Evolutionary conservation across 164 flowering plant species (phyloP).

Genomic region (Protea cynaroides): DNA sequence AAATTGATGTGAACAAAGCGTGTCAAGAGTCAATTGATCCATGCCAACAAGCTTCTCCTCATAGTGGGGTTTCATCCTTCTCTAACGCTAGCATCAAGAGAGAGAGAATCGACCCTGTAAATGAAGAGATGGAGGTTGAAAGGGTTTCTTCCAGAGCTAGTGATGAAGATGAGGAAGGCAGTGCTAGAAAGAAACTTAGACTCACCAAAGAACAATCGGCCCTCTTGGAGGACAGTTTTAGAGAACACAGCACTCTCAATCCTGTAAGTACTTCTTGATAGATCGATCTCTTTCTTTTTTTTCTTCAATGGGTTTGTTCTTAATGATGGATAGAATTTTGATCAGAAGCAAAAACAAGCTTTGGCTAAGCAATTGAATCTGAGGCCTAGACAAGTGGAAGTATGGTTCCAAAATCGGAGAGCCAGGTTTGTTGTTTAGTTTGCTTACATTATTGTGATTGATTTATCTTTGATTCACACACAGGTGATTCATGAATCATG

Average conservation of each 20-base stretch:
- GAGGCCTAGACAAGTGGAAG: slow-evolving; percentile 84
- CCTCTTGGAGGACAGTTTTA: slow-evolving; percentile 83
- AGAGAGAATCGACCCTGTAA: slow-evolving; percentile 50
- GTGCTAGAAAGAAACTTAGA: slow-evolving; percentile 73
- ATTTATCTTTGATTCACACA: no score
- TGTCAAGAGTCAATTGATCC: slow-evolving; percentile 10
- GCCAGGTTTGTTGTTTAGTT: slow-evolving; percentile 45
- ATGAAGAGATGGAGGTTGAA: slow-evolving; percentile 43
- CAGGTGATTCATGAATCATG: no score
- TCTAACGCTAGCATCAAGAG: slow-evolving; percentile 64
- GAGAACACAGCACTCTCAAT: slow-evolving; percentile 78
- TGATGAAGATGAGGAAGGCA: slow-evolving; percentile 81
- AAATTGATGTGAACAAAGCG: slow-evolving; percentile 15
- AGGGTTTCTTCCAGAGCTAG: slow-evolving; percentile 37
- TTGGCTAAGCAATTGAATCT: slow-evolving; percentile 70
- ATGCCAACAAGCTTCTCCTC: slow-evolving; percentile 29
- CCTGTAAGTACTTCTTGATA: slow-evolving; percentile 38
- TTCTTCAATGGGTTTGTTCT: not conserved
- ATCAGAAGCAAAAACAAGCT: slow-evolving; percentile 88
- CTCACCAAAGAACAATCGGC: slow-evolving; percentile 86
- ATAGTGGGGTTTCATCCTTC: slow-evolving; percentile 55
- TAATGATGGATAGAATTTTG: not conserved
- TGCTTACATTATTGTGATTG: no score
- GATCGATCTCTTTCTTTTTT: not conserved
- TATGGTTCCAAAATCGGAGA: slow-evolving; percentile 91